Evolutionary conservation across 2,329 filamentous ascomycete species (phyloP).

Genomic region (Sclerotinia spermophila): DNA sequence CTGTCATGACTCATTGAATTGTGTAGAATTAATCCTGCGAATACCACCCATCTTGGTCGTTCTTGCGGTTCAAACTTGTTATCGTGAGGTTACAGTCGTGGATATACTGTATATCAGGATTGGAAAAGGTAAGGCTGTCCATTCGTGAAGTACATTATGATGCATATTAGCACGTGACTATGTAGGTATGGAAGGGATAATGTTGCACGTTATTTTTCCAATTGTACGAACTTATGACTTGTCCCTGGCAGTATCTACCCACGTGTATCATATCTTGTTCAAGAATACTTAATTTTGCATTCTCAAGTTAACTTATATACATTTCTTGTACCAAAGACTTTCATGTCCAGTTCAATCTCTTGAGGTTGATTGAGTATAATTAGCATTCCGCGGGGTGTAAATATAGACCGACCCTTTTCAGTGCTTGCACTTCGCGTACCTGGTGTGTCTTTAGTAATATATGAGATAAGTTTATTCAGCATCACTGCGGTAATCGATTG

Average conservation of each 20-base stretch:
- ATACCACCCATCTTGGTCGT: background rate
- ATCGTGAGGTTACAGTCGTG: background rate
- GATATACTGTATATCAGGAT: background rate
- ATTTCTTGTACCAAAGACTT: background rate
- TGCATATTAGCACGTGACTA: background rate
- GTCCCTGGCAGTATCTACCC: background rate
- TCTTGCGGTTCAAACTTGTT: background rate
- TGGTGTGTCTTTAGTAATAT: background rate
- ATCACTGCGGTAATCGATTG: background rate
- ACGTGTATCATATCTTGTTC: background rate
- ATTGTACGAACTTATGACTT: background rate
- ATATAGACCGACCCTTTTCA: background rate
- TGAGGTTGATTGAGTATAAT: background rate
- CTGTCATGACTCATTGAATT: background rate
- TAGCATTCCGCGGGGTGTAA: background rate
- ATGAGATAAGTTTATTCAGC: background rate
- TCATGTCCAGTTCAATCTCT: background rate
- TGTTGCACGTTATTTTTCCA: background rate
- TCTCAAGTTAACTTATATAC: too few species aligned
- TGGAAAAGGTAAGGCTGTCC: background rate
- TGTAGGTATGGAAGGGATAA: background rate
- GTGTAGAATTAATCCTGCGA: background rate
- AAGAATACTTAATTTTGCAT: background rate
- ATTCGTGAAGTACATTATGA: background rate
- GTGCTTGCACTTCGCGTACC: background rate